Conservation (phyloP, 306 rosid species). For the Astragalus membranaceus region DNA sequence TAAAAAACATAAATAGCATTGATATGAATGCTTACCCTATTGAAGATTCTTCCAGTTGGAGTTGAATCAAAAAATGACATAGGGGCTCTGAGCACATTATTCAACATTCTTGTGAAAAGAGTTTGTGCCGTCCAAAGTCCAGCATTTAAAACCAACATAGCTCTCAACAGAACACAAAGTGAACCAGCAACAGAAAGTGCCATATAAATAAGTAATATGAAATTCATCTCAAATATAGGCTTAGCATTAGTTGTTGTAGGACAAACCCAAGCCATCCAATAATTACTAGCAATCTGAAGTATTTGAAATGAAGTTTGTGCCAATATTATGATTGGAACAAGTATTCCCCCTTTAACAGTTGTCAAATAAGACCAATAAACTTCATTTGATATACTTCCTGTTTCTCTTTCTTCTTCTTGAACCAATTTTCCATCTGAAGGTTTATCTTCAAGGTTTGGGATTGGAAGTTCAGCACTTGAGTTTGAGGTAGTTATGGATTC, state of each 20-base stretch:
- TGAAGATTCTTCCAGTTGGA: constrained; percentile 94
- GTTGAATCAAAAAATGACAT: constrained; percentile 96
- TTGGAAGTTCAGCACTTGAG: constrained; percentile 31
- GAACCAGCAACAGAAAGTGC: constrained; percentile 67
- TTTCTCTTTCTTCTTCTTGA: constrained; percentile 94
- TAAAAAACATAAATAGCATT: neutral
- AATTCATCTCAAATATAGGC: constrained; percentile 44
- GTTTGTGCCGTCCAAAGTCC: constrained; percentile 79
- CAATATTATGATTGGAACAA: constrained; percentile 71
- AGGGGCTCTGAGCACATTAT: constrained; percentile 69
- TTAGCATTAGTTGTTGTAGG: constrained; percentile 57
- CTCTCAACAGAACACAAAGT: constrained; percentile 57
- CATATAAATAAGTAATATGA: constrained; percentile 54
- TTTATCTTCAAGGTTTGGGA: constrained; percentile 35
- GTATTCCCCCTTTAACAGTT: constrained; percentile 55
- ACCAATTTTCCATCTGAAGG: constrained; percentile 70
- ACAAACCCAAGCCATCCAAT: constrained; percentile 98
- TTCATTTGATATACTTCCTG: constrained; percentile 83
- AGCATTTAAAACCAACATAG: constrained; percentile 45
- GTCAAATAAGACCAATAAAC: constrained; percentile 82
- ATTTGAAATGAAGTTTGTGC: constrained; percentile 85
- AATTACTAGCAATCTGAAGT: constrained; percentile 85
- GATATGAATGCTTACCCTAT: constrained; percentile 52
- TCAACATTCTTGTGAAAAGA: constrained; percentile 72
- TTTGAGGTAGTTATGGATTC: constrained; percentile 35